phyloP scores from a whole-genome alignment of 2,329 filamentous ascomycete genomes.

The Mariannaea sp. region DNA sequence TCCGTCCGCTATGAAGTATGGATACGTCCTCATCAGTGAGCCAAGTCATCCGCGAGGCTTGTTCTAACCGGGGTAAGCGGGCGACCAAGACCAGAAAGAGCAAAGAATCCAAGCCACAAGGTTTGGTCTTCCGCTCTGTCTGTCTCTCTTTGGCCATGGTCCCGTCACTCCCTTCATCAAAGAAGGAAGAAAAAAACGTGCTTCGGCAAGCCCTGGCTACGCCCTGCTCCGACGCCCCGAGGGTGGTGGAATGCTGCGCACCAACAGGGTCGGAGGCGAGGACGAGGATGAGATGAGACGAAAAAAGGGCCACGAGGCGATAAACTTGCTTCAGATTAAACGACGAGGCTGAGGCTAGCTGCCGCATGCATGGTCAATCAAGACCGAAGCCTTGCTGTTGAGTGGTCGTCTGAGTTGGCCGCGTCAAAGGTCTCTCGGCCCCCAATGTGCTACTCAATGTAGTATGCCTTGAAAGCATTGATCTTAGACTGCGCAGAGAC shows the following conservation, averaged over 20 bases:
- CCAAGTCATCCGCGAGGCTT: constrained; percentile 27
- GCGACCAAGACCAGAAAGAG: constrained; percentile 18
- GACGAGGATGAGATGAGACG: constrained; percentile 24
- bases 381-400: constrained; percentile 29
- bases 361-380: constrained; percentile 5
- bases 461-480: constrained; percentile 24
- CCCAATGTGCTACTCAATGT: constrained; percentile 15
- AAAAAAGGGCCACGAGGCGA: constrained; percentile 19
- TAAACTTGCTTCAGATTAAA: constrained; percentile 14
- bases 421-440: constrained; percentile 26
- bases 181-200: constrained; percentile 5
- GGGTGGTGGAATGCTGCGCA: constrained; percentile 13
- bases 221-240: constrained; percentile 29
- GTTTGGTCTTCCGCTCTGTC: not conserved
- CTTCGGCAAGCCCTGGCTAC: constrained; percentile 6
- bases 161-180: constrained; percentile 6
- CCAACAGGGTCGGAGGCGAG: constrained; percentile 5
- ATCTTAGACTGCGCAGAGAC: constrained; percentile 23
- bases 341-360: constrained; percentile 33
- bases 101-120: constrained; percentile 17
- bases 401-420: constrained; percentile 21
- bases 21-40: constrained; percentile 26
- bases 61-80: constrained; percentile 6
- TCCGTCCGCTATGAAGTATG: constrained; percentile 25
- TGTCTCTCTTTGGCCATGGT: not conserved